These are phyloP conservation scores for Coprinopsis strossmayeri DNA, from an alignment of 768 basidiomycete genomes.

Conservation along the genomic window DNA sequence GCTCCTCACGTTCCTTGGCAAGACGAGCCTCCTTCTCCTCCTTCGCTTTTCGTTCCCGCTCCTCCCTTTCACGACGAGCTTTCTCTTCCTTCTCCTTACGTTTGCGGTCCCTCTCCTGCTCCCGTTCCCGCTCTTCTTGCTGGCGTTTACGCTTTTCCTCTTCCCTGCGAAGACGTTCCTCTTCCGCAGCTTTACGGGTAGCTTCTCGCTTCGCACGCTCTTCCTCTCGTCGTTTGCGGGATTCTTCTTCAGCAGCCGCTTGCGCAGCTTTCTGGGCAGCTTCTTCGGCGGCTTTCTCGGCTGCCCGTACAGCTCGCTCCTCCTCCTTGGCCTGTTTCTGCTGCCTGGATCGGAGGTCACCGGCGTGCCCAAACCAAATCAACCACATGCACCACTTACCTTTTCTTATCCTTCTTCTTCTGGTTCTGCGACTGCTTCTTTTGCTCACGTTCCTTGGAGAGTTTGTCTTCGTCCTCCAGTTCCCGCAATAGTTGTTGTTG, in stretches of 20 bases:
- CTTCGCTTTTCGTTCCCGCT: constrained; percentile 60
- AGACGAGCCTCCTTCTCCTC: constrained; percentile 63
- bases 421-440: constrained; percentile 96
- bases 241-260: constrained; percentile 72
- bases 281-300: constrained; percentile 84
- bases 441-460: constrained; percentile 78
- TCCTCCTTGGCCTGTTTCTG: constrained; percentile 93
- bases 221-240: constrained; percentile 78
- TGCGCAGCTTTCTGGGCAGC: constrained; percentile 72
- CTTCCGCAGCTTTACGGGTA: constrained; percentile 68
- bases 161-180: constrained; percentile 76
- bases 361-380: constrained; percentile 4
- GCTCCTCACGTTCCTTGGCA: constrained; percentile 59
- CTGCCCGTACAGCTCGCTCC: constrained; percentile 76
- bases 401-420: constrained; percentile 97
- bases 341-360: constrained; percentile 52
- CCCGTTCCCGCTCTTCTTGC: constrained; percentile 75
- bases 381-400: constrained; percentile 31
- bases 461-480: constrained; percentile 91
- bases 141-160: constrained; percentile 75
- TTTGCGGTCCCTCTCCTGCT: constrained; percentile 69
- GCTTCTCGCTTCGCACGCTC: constrained; percentile 77
- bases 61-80: constrained; percentile 64
- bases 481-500: constrained; percentile 91
- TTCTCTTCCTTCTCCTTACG: constrained; percentile 71